These are phyloP conservation scores for Aaosphaeria pasadenensis DNA, from an alignment of 2,329 filamentous ascomycete genomes.

Conservation along the genomic window DNA sequence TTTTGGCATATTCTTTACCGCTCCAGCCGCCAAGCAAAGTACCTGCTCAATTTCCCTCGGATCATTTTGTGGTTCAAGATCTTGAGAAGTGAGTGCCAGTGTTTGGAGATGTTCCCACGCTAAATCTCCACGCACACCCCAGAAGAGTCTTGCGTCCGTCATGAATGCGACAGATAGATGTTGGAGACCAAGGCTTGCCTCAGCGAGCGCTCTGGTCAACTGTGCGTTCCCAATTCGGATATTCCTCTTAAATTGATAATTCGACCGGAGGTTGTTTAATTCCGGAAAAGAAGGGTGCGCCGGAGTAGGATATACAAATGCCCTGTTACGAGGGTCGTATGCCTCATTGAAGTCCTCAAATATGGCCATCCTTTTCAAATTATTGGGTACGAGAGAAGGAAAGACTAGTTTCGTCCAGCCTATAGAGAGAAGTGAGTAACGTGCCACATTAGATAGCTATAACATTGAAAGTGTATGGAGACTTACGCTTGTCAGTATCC, in stretches of 20 bases:
- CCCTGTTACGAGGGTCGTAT: background rate
- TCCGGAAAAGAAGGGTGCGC: background rate
- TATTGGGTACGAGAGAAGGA: constrained; percentile 1
- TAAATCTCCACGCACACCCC: constrained; percentile 2
- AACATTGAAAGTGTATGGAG: background rate
- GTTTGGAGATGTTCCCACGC: constrained; percentile 1
- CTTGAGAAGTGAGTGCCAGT: constrained; percentile 2
- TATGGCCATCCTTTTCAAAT: constrained; percentile 3
- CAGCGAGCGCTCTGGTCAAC: constrained; percentile 1
- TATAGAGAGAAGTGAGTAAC: constrained; percentile 1
- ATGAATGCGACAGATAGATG: constrained; percentile 8
- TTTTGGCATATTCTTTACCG: constrained; percentile 4
- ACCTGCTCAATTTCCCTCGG: constrained; percentile 1
- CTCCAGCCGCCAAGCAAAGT: constrained; percentile 1
- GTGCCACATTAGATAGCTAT: background rate
- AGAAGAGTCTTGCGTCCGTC: constrained; percentile 4
- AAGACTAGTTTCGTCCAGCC: constrained; percentile 4
- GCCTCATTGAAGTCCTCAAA: constrained; percentile 7
- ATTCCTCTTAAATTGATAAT: constrained; percentile 1
- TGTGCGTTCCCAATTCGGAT: constrained; percentile 1
- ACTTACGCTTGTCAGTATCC: constrained; percentile 5
- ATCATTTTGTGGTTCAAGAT: constrained; percentile 1
- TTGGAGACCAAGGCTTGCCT: constrained; percentile 7
- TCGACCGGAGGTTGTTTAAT: background rate
- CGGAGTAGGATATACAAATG: background rate